phyloP scores from a whole-genome alignment of 371 early-diverging fungal genomes.

The Rhizopus sp. region DNA sequence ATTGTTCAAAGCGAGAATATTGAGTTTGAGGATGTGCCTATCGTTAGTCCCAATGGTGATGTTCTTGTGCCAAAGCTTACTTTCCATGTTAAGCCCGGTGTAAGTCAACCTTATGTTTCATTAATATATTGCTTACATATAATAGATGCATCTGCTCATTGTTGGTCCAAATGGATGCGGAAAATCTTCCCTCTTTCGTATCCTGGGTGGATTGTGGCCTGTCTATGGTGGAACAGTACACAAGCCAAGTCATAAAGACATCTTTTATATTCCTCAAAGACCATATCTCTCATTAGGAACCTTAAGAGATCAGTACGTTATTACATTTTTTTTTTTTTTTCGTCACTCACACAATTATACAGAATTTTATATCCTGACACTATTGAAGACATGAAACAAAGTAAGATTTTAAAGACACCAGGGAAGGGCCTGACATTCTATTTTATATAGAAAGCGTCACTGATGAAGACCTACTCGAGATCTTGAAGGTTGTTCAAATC shows the following conservation, averaged over 20 bases:
- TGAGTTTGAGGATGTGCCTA: constrained; percentile 90
- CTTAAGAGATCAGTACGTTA: constrained; percentile 84
- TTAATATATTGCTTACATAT: neutral
- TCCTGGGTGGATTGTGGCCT: constrained; percentile 95
- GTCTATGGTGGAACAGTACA: constrained; percentile 86
- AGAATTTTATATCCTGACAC: constrained; percentile 87
- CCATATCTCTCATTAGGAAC: constrained; percentile 95
- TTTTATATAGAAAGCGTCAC: constrained; percentile 40
- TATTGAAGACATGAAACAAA: constrained; percentile 64
- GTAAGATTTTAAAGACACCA: constrained; percentile 17
- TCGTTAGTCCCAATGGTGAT: constrained; percentile 96
- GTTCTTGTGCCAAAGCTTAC: constrained; percentile 83
- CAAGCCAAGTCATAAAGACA: constrained; percentile 79
- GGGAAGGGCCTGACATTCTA: neutral
- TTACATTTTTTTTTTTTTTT: neutral
- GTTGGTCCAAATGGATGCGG: constrained; percentile 97
- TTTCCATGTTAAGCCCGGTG: constrained; percentile 88
- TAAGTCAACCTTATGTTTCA: constrained; percentile 15
- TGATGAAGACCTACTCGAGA: constrained; percentile 70
- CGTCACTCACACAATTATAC: neutral
- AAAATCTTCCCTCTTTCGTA: constrained; percentile 94
- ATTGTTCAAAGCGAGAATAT: constrained; percentile 75
- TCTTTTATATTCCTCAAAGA: constrained; percentile 97
- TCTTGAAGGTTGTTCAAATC: constrained; percentile 78
- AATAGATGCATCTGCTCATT: constrained; percentile 84